phyloP scores from a whole-genome alignment of 139 green algal genomes.

The Pedinophyceae sp. region DNA sequence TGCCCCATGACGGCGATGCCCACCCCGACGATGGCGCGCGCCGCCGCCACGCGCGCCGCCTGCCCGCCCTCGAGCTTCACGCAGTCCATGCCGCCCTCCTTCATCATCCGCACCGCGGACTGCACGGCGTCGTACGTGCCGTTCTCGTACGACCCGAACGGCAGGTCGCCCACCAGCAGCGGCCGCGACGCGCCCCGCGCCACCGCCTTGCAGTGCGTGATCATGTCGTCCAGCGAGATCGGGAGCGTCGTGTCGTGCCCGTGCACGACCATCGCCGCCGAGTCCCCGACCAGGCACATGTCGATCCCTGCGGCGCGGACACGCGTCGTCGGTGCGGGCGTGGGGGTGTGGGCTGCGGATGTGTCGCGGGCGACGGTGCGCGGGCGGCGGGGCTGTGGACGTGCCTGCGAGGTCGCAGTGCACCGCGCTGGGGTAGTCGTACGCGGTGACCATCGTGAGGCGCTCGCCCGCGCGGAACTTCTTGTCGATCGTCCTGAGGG shows the following conservation, averaged over 20 bases:
- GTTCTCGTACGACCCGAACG: conserved; percentile 81
- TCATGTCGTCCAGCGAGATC: conserved; percentile 91
- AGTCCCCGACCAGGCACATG: conserved; percentile 89
- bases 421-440: conserved; percentile 97
- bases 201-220: conserved; percentile 80
- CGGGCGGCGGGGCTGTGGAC: neutral
- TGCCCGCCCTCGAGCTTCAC: conserved; percentile 88
- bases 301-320: conserved; percentile 82
- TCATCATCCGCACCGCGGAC: conserved; percentile 72
- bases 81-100: conserved; percentile 90
- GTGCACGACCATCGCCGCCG: conserved; percentile 92
- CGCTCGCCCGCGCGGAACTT: conserved; percentile 65
- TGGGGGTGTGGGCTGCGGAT: neutral
- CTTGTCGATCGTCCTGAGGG: conserved; percentile 49
- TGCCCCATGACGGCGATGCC: conserved; percentile 97
- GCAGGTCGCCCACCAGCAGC: conserved; percentile 74
- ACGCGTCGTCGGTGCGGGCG: conserved; percentile 18
- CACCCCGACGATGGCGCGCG: conserved; percentile 61
- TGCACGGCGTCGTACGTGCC: conserved; percentile 41
- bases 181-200: conserved; percentile 50
- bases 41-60: conserved; percentile 40
- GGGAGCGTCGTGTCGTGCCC: conserved; percentile 98
- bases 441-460: conserved; percentile 91
- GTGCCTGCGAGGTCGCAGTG: conserved; percentile 40
- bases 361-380: neutral